Evolutionary conservation across 768 basidiomycete genomes (phyloP).

Genomic region (Russula ochroleuca): DNA sequence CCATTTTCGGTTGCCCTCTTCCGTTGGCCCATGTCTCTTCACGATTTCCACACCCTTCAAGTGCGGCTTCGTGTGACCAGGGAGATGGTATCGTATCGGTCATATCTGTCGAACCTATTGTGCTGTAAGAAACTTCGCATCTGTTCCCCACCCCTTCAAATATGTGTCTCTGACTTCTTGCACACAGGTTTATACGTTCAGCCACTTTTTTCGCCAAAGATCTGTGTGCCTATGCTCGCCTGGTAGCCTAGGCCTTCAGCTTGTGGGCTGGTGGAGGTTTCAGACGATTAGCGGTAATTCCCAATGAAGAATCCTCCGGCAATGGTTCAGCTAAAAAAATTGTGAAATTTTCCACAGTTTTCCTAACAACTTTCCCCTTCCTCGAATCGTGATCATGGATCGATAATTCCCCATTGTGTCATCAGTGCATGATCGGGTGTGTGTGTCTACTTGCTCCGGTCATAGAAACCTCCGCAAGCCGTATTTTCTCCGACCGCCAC

Average conservation of each 20-base stretch:
- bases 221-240: background rate
- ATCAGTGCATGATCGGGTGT: background rate
- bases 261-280: background rate
- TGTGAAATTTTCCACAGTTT: background rate
- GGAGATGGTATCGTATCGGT: background rate
- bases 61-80: background rate
- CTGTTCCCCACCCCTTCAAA: background rate
- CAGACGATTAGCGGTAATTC: background rate
- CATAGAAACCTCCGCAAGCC: background rate
- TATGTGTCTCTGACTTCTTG: background rate
- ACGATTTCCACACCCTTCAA: background rate
- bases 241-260: background rate
- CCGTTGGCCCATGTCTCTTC: background rate
- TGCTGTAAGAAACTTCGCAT: background rate
- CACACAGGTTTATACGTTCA: background rate
- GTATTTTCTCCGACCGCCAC: constrained; percentile 6
- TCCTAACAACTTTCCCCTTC: background rate
- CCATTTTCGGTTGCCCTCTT: background rate
- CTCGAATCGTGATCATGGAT: background rate
- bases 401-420: background rate
- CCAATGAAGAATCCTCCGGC: background rate
- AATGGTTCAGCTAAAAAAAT: background rate
- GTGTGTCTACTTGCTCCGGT: background rate
- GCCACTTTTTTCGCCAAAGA: background rate
- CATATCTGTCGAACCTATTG: background rate